Evolutionary conservation across 441 rosid genomes (phyloP), one percentile per base, ranked within the genome.

Genomic region (Erysimum cheiri): DNA sequence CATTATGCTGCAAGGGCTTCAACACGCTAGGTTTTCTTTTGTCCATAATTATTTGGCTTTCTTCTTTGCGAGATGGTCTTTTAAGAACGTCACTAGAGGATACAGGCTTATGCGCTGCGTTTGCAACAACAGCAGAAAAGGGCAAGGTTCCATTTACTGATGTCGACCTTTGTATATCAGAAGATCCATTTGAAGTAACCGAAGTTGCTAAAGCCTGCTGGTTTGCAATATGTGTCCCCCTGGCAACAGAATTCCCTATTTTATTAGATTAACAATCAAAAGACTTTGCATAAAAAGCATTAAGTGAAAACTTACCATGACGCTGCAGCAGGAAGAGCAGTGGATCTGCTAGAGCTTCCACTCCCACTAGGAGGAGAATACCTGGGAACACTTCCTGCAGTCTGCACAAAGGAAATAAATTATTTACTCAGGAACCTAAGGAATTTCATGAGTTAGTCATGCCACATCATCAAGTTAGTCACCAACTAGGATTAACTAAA

Each of bases 301-400:
- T 3, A 61, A 12, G 15, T 8, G 60, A 61, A 43, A 50, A 50
- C 75, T 54, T 22, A 61, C 99, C 98, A 95, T 69, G 99, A 85
- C 3, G 98, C 92, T 39, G 89, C 97, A 46, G 96, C 91, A 76
- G 98, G 99, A 67, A 93, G 97, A 29, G 83, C 85, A 35, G 77
- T 63, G 24, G 89, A 81, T 82, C 87, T 84, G 62, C 87, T 73
- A 46, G 80, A 73, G 73, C 80, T 85, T 77, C 77, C 69, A 44
- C 67, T 67, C 60, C 92, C 97, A 82, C 85, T 88, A 60, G 97
- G 93, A 32, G 94, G 92, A 64, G 98, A 87, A 75, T 79, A 81
- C 80, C 77, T 91, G 67, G 81, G 72, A 63, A 60, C 75, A 48
- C 73, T 78, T 26, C 71, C 53, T 17, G 81, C 56, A 80, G 36